Base-by-base conservation (phyloP, 2,329 filamentous ascomycete species). In the Verticillium zaregamsianum region DNA sequence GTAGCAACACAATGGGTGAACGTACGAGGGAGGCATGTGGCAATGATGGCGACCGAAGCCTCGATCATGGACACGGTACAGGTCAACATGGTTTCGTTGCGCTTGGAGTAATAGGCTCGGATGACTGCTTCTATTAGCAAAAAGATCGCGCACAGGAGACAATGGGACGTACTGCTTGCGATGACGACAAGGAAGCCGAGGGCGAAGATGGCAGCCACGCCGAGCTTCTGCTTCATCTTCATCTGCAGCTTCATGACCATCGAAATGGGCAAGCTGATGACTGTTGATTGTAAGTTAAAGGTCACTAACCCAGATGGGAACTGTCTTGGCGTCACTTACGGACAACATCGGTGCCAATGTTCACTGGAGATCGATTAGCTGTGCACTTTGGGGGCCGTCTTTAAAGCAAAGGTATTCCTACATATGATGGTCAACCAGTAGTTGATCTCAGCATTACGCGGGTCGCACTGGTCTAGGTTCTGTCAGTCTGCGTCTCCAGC, bases 1-100 rank as follows among this genome's bases (percentile, higher is more conserved):
- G 25, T 15, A 0, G 11, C 9, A 31, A 20, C 20, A n/a, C 55
- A 0, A 5, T 0, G 39, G 8, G 55, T 14, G 6, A 2, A 60
- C 69, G 3, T 57, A 72, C 70, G 69, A 33, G 75, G 75, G 1
- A 77, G 72, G n/a, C 73, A 77, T 2, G 73, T 70, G 1, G 74
- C 74, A 11, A 78, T 77, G 37, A 78, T 76, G 1, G 76, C 74
- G 8, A 78, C 72, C 4, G 74, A 66, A 0, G 72, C 73, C 59
- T 76, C 73, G n/a, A 75, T 66, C 72, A 76, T 76, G 4, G 72
- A 74, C 20, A 76, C 72, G 1, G 73, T 76, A 62, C 73, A 76
- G 2, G 73, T 75, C 39, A 75, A 58, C 73, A 76, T 76, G 1
- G 72, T 74, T 60, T 74, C 70, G 59, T 72, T 71, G 4, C 65